Percentiles rank a stretch among this genome's conserved stretches.
Evolutionary conservation across 1,139 yeast species (phyloP).

Genomic region (Pichia sp.): DNA sequence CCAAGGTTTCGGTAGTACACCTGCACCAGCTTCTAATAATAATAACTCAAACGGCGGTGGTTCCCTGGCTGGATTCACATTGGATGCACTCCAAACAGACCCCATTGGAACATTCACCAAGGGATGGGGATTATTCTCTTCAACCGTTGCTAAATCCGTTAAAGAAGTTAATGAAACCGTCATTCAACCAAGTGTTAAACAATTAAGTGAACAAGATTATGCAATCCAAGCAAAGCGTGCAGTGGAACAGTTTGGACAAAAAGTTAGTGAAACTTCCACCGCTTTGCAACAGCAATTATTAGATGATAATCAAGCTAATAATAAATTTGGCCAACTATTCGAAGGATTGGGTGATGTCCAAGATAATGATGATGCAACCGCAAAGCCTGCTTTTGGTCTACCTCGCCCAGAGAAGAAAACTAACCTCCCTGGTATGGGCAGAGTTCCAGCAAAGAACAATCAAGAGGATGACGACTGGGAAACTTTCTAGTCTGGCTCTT

Average conservation of each 20-base stretch:
- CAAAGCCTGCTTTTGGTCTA: constrained; percentile 68
- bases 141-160: constrained; percentile 74
- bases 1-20: constrained; percentile 84
- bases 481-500: constrained; percentile 32
- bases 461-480: constrained; percentile 42
- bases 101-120: constrained; percentile 83
- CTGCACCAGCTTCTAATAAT: constrained; percentile 33
- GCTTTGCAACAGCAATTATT: constrained; percentile 47
- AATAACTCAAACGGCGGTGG: constrained; percentile 21
- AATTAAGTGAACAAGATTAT: constrained; percentile 73
- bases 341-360: constrained; percentile 39
- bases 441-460: constrained; percentile 18
- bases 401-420: constrained; percentile 54
- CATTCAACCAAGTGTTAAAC: constrained; percentile 81
- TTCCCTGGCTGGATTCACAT: constrained; percentile 49
- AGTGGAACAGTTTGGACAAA: constrained; percentile 92
- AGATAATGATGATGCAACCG: constrained; percentile 19
- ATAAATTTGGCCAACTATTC: constrained; percentile 45
- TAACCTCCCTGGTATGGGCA: constrained; percentile 46
- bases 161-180: constrained; percentile 82
- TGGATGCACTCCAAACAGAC: constrained; percentile 75
- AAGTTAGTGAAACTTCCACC: constrained; percentile 81
- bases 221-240: constrained; percentile 81
- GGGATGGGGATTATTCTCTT: constrained; percentile 92
- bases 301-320: constrained; percentile 14